These are phyloP conservation scores for Colletotrichum lupini DNA, from an alignment of 2,329 filamentous ascomycete genomes.

Conservation along the genomic window DNA sequence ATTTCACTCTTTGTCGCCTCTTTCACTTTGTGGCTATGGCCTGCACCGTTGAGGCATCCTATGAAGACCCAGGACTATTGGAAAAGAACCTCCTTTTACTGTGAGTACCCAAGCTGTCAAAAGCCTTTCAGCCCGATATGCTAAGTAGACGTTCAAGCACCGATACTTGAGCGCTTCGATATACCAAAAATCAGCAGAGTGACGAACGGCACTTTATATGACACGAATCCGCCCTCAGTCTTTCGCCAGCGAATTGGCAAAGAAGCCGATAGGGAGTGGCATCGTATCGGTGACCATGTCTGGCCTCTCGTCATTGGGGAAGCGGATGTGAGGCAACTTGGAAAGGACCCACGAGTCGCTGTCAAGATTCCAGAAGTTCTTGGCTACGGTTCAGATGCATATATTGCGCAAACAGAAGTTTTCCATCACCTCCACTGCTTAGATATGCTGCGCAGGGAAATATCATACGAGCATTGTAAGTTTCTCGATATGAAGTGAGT, in stretches of 20 bases:
- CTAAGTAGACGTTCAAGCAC: neutral
- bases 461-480: slow-evolving; percentile 23
- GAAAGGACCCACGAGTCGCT: slow-evolving; percentile 43
- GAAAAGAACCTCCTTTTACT: slow-evolving; percentile 16
- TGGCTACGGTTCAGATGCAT: slow-evolving; percentile 44
- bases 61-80: neutral
- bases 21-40: neutral
- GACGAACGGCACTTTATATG: slow-evolving; percentile 4
- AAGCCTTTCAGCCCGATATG: too few species aligned
- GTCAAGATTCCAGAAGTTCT: slow-evolving; percentile 43
- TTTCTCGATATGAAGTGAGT: neutral
- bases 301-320: slow-evolving; percentile 7
- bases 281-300: slow-evolving; percentile 17
- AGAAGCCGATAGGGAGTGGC: slow-evolving; percentile 17
- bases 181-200: neutral
- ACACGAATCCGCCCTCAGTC: slow-evolving; percentile 6
- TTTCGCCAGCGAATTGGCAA: slow-evolving; percentile 17
- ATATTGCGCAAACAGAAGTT: slow-evolving; percentile 47
- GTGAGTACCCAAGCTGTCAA: neutral
- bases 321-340: slow-evolving; percentile 33
- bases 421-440: slow-evolving; percentile 53
- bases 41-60: neutral
- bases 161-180: slow-evolving; percentile 4
- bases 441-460: slow-evolving; percentile 43
- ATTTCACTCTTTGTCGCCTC: neutral